Conservation (phyloP, 2,329 filamentous ascomycete genomes). For the Trichocomaceae sp. region DNA sequence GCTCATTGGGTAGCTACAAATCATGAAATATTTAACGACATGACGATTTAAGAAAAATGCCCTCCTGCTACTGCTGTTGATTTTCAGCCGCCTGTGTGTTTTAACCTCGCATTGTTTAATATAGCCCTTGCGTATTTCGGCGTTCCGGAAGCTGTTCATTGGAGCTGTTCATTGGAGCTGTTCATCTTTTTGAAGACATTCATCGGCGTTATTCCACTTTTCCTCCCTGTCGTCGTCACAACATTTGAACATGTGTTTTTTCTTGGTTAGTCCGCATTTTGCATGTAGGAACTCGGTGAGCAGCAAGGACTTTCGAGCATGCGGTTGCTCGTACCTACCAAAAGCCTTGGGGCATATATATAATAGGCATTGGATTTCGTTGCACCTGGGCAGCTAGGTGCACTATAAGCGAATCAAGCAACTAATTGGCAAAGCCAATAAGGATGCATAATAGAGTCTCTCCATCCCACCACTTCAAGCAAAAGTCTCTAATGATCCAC, state of each 20-base stretch:
- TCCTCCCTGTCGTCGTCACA: not conserved
- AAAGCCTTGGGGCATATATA: not conserved
- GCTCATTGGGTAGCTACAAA: not conserved
- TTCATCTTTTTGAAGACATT: conserved; percentile 1
- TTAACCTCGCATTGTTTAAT: not conserved
- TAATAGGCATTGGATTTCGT: not conserved
- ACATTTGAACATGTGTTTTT: not conserved
- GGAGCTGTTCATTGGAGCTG: conserved; percentile 1
- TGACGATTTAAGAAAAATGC: not conserved
- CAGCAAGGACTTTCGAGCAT: not conserved
- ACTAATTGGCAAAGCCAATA: too few relatives aligned
- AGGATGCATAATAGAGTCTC: too few relatives aligned
- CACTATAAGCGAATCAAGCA: too few relatives aligned
- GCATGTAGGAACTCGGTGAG: not conserved
- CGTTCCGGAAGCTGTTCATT: not conserved
- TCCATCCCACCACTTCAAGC: too few relatives aligned
- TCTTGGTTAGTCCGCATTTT: too few relatives aligned
- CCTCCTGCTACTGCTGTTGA: not conserved
- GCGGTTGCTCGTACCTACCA: not conserved
- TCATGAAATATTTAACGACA: not conserved
- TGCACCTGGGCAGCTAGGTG: not conserved
- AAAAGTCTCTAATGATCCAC: too few relatives aligned
- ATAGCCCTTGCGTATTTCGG: not conserved
- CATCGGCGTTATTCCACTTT: not conserved
- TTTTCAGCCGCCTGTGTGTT: not conserved